A percentile compares a stretch with the other conserved stretches of the same genome.
phyloP scores from a whole-genome alignment of 306 rosid species.

The Alnus glutinosa region DNA sequence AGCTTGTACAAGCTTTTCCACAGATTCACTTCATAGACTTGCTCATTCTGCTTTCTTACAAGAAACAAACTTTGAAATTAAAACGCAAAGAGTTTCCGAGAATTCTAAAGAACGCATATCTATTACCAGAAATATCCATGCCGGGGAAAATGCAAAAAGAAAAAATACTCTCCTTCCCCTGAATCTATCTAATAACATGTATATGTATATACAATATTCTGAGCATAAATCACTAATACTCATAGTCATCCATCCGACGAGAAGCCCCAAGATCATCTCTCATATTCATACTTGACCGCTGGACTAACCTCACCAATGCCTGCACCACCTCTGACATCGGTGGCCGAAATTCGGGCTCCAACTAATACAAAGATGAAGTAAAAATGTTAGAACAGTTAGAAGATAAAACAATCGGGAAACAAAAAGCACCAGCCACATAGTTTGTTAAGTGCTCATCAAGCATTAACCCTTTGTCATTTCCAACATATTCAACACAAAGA shows the following conservation, averaged over 20 bases:
- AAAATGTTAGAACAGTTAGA: neutral
- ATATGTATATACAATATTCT: neutral
- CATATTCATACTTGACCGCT: conserved; percentile 55
- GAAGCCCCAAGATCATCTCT: conserved; percentile 60
- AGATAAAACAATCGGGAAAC: neutral
- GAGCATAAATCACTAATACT: conserved; percentile 22
- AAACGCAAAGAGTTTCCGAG: neutral
- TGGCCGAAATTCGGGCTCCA: conserved; percentile 73
- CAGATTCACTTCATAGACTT: neutral
- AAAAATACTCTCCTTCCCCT: neutral
- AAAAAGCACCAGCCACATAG: neutral
- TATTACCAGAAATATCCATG: neutral
- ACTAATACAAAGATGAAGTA: conserved; percentile 28
- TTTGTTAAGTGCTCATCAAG: neutral
- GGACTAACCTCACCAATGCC: conserved; percentile 58
- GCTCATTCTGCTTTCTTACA: neutral
- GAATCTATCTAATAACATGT: neutral
- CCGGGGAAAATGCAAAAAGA: neutral
- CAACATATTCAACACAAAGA: neutral
- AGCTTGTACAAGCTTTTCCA: no score
- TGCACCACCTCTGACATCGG: conserved; percentile 81
- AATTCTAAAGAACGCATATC: neutral
- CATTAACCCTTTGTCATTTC: neutral
- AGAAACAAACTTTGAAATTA: neutral
- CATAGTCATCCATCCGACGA: conserved; percentile 49